phyloP scores from a whole-genome alignment of 805 yeast genomes.

The Debaryomyces maramus region DNA sequence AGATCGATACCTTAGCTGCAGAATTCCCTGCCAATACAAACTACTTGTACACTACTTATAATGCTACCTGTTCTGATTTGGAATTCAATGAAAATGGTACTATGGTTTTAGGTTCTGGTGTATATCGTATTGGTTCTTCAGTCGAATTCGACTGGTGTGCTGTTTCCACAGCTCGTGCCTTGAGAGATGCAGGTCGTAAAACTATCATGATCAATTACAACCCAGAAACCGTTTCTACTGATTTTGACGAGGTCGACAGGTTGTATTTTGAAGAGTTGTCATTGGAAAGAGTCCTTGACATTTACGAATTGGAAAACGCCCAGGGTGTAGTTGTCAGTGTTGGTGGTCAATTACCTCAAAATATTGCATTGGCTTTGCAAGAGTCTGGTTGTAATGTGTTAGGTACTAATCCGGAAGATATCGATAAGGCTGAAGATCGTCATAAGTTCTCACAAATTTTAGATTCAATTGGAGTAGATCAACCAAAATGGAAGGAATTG shows the following conservation, averaged over 20 bases:
- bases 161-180: constrained; percentile 91
- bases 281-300: constrained; percentile 95
- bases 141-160: constrained; percentile 99
- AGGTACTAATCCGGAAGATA: constrained; percentile 93
- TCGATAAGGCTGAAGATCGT: constrained; percentile 97
- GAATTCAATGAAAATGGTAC: constrained; percentile 87
- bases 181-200: constrained; percentile 81
- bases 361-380: constrained; percentile 86
- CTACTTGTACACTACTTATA: constrained; percentile 93
- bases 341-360: constrained; percentile 98
- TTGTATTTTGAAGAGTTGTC: constrained; percentile 94
- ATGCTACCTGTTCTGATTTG: constrained; percentile 83
- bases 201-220: constrained; percentile 97
- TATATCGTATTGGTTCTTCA: constrained; percentile 96
- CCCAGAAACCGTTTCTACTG: constrained; percentile 98
- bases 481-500: constrained; percentile 97
- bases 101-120: constrained; percentile 97
- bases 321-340: constrained; percentile 93
- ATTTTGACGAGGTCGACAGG: constrained; percentile 97
- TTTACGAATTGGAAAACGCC: constrained; percentile 88
- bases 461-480: constrained; percentile 91
- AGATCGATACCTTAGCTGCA: constrained; percentile 96
- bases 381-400: constrained; percentile 80
- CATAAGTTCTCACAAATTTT: constrained; percentile 94
- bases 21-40: constrained; percentile 98